These are phyloP conservation scores for Phytopythium boreale DNA, from an alignment of 352 stramenopile species.

Conservation along the genomic window DNA sequence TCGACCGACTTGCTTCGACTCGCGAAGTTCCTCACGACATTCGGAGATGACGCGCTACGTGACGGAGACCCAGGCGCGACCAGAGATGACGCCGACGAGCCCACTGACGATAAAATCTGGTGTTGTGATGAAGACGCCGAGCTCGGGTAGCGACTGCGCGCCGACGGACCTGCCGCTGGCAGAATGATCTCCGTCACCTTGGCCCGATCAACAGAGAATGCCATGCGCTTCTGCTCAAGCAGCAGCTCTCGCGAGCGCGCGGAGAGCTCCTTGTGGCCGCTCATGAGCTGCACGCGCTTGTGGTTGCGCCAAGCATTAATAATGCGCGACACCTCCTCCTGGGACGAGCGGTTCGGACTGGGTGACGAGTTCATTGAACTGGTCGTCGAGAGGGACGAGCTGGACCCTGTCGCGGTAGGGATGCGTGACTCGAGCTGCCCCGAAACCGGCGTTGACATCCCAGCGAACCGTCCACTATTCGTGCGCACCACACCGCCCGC, in stretches of 20 bases:
- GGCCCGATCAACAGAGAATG: constrained; percentile 78
- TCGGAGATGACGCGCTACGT: constrained; percentile 26
- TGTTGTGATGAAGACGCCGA: constrained; percentile 31
- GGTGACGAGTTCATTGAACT: constrained; percentile 34
- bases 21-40: constrained; percentile 9
- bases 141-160: constrained; percentile 53
- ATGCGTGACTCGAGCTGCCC: constrained; percentile 49
- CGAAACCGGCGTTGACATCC: constrained; percentile 22
- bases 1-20: constrained; percentile 48
- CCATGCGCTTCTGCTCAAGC: constrained; percentile 86
- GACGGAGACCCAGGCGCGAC: constrained; percentile 18
- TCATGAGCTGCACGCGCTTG: constrained; percentile 86
- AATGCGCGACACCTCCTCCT: constrained; percentile 72
- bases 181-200: constrained; percentile 86
- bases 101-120: constrained; percentile 17
- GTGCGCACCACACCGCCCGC: constrained; percentile 40
- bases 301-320: constrained; percentile 84
- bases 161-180: constrained; percentile 41
- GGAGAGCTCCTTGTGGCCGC: constrained; percentile 84
- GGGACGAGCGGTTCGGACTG: constrained; percentile 57
- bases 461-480: constrained; percentile 44
- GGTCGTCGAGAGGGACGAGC: constrained; percentile 30
- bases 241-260: constrained; percentile 72
- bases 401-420: constrained; percentile 18
- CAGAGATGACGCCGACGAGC: constrained; percentile 39